Percentiles rank a stretch among this genome's conserved stretches.
These are phyloP conservation scores for Candida peoriensis DNA, from an alignment of 805 yeast species.

Conservation along the genomic window DNA sequence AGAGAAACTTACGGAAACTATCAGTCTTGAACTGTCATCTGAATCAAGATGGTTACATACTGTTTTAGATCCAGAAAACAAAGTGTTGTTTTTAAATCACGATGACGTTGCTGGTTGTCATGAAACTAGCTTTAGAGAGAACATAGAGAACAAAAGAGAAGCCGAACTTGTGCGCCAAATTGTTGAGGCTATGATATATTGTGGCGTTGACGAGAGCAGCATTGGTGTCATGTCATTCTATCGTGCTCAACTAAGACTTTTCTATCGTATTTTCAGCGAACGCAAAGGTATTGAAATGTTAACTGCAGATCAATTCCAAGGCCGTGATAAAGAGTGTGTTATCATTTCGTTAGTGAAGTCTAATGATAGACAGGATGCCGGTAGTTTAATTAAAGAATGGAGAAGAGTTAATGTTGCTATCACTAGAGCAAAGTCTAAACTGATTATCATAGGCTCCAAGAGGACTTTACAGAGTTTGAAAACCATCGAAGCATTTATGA, in stretches of 20 bases:
- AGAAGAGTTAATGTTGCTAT: conserved; percentile 91
- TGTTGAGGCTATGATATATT: conserved; percentile 47
- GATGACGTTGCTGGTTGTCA: conserved; percentile 52
- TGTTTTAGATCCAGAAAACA: conserved; percentile 47
- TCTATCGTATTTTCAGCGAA: conserved; percentile 29
- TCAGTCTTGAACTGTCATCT: conserved; percentile 1
- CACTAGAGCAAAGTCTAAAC: conserved; percentile 82
- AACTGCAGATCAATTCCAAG: conserved; percentile 96
- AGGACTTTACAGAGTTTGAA: conserved; percentile 49
- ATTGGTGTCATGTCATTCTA: conserved; percentile 91
- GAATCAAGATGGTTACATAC: conserved; percentile 47
- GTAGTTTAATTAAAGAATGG: conserved; percentile 82
- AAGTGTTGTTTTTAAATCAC: conserved; percentile 77
- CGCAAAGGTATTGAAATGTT: conserved; percentile 59
- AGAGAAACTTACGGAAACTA: conserved; percentile 4
- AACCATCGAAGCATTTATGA: conserved; percentile 55
- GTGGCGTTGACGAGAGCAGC: conserved; percentile 54
- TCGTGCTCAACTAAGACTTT: conserved; percentile 66
- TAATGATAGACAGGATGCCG: conserved; percentile 58
- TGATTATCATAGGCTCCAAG: conserved; percentile 78
- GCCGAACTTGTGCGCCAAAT: conserved; percentile 59
- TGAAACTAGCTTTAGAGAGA: conserved; percentile 57
- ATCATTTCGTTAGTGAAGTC: conserved; percentile 87
- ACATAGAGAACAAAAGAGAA: conserved; percentile 69
- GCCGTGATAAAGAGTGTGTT: conserved; percentile 89